Base-by-base conservation (phyloP, 2,329 filamentous ascomycete genomes). In the Fusarium longipes region DNA sequence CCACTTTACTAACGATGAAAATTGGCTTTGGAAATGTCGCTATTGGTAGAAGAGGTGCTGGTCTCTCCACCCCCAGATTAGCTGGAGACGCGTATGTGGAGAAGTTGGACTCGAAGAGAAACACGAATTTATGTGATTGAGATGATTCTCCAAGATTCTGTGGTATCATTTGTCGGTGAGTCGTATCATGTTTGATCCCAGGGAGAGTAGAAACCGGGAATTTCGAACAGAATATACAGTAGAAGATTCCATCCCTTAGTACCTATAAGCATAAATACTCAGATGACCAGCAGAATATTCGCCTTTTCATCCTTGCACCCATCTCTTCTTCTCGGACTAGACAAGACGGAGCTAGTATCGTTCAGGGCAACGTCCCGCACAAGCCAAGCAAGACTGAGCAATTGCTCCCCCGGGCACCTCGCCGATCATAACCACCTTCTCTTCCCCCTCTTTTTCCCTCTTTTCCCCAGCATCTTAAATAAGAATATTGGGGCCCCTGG, bases 61-160 rank as follows among this genome's bases (percentile, higher is more conserved):
- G 3, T n/a, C 12, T 11, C 39, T 27, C 59, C 48, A 62, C 57
- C 59, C 57, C 59, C 59, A 63, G 59, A 33, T 56, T 56, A 47
- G 50, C 50, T 35, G 33, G 29, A 39, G 38, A 24, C 14, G 56
- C 22, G 45, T 33, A 22, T 63, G 58, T 43, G 57, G 59, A 62
- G 59, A 62, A 56, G 25, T 48, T 63, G 49, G 40, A 18, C 40
- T 2, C 36, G 24, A 40, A 36, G 45, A 36, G 30, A 38, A 42
- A 59, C 25, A 20, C 11, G 27, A 43, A 8, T 40, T 43, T 49
- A 32, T 25, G 36, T 27, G n/a, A 48, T 11, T 33, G 14, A 30
- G 48, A 56, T 22, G 6, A n/a, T 62, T 63, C 57, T 42, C 30
- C 57, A 63, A 63, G n/a, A 18, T 48, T 63, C 57, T 48, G 35